phyloP scores from a whole-genome alignment of 1,139 yeast genomes.

The Magnusiomyces ingens region DNA sequence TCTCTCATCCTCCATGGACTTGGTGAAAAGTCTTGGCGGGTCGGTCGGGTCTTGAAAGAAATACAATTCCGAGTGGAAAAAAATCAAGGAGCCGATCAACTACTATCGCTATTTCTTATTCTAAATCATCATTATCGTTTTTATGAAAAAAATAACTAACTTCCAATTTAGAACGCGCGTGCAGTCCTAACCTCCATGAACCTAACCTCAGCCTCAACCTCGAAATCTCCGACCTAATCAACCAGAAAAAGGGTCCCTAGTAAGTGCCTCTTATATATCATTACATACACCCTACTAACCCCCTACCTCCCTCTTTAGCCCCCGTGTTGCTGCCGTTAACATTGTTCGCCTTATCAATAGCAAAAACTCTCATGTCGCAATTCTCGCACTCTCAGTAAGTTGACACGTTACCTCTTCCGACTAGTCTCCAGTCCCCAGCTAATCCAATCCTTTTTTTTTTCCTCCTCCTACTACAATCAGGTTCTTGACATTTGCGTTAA shows the following conservation, averaged over 20 bases:
- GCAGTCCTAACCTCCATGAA: conserved; percentile 75
- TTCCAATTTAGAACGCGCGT: conserved; percentile 59
- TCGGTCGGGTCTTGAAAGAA: neutral
- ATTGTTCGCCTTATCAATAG: conserved; percentile 79
- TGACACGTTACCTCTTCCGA: neutral
- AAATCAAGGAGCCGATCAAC: no score
- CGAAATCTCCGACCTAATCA: conserved; percentile 89
- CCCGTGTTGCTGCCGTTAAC: conserved; percentile 91
- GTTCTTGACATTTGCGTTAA: conserved; percentile 85
- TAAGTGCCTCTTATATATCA: conserved; percentile 15
- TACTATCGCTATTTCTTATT: no score
- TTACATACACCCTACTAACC: neutral
- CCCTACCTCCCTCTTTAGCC: conserved; percentile 30
- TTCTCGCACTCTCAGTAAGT: conserved; percentile 44
- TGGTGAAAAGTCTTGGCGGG: conserved; percentile 4
- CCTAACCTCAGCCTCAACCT: conserved; percentile 84
- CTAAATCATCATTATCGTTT: no score
- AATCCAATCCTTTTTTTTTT: neutral
- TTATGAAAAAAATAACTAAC: conserved; percentile 5
- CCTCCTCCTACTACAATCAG: conserved; percentile 9
- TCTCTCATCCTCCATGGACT: conserved; percentile 39
- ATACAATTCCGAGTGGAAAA: no score
- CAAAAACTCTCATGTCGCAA: conserved; percentile 71
- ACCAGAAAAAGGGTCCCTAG: conserved; percentile 83
- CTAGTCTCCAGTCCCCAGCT: neutral